Base-by-base conservation (phyloP, 73 alveolate genomes). In the Tetrahymena elliotti region DNA sequence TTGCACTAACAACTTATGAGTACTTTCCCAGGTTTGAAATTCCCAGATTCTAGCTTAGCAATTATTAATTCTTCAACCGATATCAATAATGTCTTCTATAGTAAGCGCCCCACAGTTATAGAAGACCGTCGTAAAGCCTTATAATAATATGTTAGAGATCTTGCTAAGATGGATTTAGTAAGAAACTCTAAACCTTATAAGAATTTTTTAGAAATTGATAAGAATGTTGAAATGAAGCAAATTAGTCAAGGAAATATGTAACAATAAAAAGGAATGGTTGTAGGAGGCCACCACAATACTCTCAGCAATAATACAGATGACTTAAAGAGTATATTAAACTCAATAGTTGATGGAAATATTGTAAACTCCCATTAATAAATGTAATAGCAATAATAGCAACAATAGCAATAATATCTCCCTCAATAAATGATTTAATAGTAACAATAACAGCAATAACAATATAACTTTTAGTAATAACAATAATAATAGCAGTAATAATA, bases 41-140 rank as follows among this genome's bases (percentile, higher is more conserved):
- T 94, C 93, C 96, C 96, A 88, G 96, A 94, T 33, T 94, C 96
- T 38, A 94, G 96, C 36, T 88, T 88, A 40, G 96, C 96, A 6
- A 94, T 94, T 24, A 94, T 94, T 22, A 94, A 94, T 94, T 84
- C 96, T 7, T 94, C 96, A 52, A 68, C 88, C 16, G 96, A 94
- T 47, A 94, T 94, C 13, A 94, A 94, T 4, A 94, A 93, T 94
- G 95, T 94, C 6, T 94, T 94, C 84, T 84, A 84, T 88, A 94
- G 84, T 11, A 94, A 94, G 24, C 40, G 96, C 68, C 96, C 96
- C 15, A 94, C 96, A 4, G 96, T 94, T 20, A 94, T 94, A 83
- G 96, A 94, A 53, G 96, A 94, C 13, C 93, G 96, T 84, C 93
- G 96, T 35, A 94, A 92, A 88, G 96, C 96, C 20, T 68, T 94